A percentile compares a stretch with the other conserved stretches of the same genome.
These are phyloP conservation scores for Musa beccarii DNA, from an alignment of 176 grass and related monocot species.

Conservation along the genomic window DNA sequence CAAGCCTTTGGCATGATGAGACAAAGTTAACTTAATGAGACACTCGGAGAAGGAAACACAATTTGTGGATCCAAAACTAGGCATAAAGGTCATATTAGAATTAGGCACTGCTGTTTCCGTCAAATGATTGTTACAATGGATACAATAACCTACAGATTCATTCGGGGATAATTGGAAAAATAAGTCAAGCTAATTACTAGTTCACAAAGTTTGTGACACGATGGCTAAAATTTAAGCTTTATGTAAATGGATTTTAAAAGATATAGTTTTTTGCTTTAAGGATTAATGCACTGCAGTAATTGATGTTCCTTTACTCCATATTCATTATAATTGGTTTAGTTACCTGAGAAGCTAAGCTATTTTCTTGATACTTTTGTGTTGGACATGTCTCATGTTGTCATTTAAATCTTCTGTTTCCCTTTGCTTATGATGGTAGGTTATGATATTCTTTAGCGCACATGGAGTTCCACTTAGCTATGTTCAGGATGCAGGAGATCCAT, in stretches of 20 bases:
- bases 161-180: too few relatives aligned
- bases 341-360: neutral
- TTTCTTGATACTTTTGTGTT: neutral
- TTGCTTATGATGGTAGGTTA: constrained; percentile 47
- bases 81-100: neutral
- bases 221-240: too few relatives aligned
- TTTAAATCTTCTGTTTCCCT: neutral
- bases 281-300: too few relatives aligned
- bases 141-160: too few relatives aligned
- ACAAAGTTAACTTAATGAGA: neutral
- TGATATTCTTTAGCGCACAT: constrained; percentile 99
- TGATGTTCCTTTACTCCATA: too few relatives aligned
- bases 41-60: neutral
- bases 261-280: too few relatives aligned
- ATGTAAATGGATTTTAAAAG: too few relatives aligned
- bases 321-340: neutral
- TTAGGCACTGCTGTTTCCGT: too few relatives aligned
- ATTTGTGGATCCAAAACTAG: neutral
- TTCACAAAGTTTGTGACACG: too few relatives aligned
- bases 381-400: neutral
- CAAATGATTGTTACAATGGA: too few relatives aligned
- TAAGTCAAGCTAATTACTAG: too few relatives aligned
- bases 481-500: constrained; percentile 89
- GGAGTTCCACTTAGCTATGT: constrained; percentile 93
- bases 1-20: neutral